Conservation (phyloP, 768 basidiomycete species). For the Suillus bovinus region DNA sequence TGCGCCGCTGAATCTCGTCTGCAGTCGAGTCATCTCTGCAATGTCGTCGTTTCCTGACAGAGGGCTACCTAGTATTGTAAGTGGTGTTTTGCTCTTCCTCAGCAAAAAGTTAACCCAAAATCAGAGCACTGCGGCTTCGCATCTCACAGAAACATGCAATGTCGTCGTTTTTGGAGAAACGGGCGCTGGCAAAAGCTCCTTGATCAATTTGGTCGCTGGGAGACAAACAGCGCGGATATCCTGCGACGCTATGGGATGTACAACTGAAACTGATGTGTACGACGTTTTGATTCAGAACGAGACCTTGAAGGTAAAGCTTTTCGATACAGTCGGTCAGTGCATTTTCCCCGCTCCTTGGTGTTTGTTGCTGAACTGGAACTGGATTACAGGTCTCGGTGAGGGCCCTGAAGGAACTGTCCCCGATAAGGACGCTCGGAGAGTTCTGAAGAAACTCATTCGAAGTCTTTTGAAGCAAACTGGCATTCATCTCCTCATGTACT, state of each 20-base stretch:
- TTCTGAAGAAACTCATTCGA: conserved; percentile 34
- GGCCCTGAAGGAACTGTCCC: conserved; percentile 29
- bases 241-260: conserved; percentile 25
- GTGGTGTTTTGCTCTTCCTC: background rate
- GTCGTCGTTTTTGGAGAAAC: conserved; percentile 31
- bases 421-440: conserved; percentile 23
- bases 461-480: conserved; percentile 28
- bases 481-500: conserved; percentile 35
- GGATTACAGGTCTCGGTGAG: conserved; percentile 30
- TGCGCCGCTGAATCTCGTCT: background rate
- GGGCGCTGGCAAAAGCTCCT: conserved; percentile 31
- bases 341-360: background rate
- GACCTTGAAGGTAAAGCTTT: conserved; percentile 22
- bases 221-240: conserved; percentile 22
- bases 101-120: background rate
- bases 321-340: conserved; percentile 26
- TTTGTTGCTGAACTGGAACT: background rate
- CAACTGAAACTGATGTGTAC: conserved; percentile 16
- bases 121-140: background rate
- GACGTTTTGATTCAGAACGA: background rate
- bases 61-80: background rate
- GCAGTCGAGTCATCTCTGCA: background rate
- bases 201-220: conserved; percentile 31
- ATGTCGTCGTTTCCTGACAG: background rate
- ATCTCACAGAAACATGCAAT: conserved; percentile 18